A percentile compares a stretch with the other conserved stretches of the same genome.
These are phyloP conservation scores for Chytriomyces sp. DNA, from an alignment of 192 early-diverging fungal species.

Conservation along the genomic window DNA sequence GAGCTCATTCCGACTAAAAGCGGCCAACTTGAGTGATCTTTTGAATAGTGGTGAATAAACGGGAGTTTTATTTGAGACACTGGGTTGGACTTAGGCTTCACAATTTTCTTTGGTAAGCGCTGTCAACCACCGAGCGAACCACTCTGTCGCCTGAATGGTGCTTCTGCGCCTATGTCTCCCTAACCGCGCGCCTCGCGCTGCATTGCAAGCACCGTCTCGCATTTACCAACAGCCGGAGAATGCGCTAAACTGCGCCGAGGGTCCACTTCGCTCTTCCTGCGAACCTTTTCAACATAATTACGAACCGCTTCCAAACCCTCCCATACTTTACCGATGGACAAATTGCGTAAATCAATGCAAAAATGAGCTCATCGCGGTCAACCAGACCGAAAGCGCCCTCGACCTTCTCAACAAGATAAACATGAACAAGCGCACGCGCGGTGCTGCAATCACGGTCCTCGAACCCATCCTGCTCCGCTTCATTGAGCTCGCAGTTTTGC, in stretches of 20 bases:
- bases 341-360: neutral
- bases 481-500: constrained; percentile 85
- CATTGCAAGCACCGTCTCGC: constrained; percentile 27
- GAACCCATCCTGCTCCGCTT: constrained; percentile 96
- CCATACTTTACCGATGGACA: neutral
- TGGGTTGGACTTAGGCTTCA: too few species aligned
- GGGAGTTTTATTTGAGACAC: too few species aligned
- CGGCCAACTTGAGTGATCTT: too few species aligned
- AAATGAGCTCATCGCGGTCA: constrained; percentile 79
- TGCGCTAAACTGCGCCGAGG: constrained; percentile 86
- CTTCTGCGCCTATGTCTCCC: neutral
- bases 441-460: constrained; percentile 72
- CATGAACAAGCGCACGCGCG: constrained; percentile 85
- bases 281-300: neutral
- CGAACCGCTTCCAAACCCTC: neutral
- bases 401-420: constrained; percentile 89
- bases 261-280: constrained; percentile 31
- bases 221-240: constrained; percentile 77
- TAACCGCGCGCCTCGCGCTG: neutral
- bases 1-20: too few species aligned
- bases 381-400: constrained; percentile 81
- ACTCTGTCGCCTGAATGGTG: too few species aligned
- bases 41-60: too few species aligned
- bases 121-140: too few species aligned
- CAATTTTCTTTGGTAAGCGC: too few species aligned